Conservation (phyloP, 192 early-diverging fungal species). For the Kappamyces sp. region DNA sequence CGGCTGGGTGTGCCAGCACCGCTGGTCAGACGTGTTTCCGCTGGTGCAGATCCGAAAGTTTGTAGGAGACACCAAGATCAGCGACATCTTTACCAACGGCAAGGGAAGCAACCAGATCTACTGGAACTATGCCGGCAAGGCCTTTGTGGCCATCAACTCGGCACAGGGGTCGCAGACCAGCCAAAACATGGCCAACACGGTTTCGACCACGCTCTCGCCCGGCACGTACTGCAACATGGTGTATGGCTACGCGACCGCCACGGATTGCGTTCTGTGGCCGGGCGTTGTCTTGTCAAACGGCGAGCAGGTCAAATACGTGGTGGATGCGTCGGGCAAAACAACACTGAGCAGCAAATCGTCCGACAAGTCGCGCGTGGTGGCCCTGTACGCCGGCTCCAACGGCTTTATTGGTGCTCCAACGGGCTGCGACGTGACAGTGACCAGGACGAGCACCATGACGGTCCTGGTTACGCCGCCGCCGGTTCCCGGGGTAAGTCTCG, state of each 20-base stretch:
- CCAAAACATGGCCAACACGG: conserved; percentile 12
- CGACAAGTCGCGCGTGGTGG: conserved; percentile 14
- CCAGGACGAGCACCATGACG: no score
- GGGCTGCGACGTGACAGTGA: no score
- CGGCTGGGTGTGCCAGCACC: conserved; percentile 2
- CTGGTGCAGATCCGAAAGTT: conserved; percentile 8
- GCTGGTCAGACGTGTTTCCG: conserved; percentile 14
- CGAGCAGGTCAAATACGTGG: conserved; percentile 11
- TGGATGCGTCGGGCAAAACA: conserved; percentile 4
- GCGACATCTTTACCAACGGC: neutral
- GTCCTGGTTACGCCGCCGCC: no score
- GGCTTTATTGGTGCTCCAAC: neutral
- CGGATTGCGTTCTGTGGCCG: conserved; percentile 5
- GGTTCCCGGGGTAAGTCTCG: no score
- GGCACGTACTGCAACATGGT: conserved; percentile 15
- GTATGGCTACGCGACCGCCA: neutral
- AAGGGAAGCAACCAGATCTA: conserved; percentile 12
- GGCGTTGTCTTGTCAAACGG: neutral
- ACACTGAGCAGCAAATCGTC: neutral
- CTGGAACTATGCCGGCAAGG: conserved; percentile 13
- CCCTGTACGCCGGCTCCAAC: conserved; percentile 2
- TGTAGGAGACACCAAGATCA: conserved; percentile 2
- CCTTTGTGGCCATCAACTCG: conserved; percentile 15
- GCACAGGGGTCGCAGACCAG: neutral
- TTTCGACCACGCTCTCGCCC: neutral